Conservation (phyloP, 306 rosid species). For the Ceratonia siliqua region DNA sequence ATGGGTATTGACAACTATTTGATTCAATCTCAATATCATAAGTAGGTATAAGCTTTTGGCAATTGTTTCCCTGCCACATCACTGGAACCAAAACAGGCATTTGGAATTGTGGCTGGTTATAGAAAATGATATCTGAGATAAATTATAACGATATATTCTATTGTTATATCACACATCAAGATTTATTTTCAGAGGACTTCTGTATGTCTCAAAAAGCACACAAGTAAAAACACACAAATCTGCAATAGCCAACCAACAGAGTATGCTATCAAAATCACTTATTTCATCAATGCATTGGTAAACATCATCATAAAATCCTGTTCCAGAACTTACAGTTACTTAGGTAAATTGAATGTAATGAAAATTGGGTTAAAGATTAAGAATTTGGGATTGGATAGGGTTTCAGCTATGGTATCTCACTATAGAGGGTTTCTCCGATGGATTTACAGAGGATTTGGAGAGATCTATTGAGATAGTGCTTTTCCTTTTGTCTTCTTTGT, state of each 20-base stretch:
- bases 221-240: neutral
- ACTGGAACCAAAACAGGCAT: neutral
- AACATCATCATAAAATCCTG: constrained; percentile 11
- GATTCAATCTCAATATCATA: constrained; percentile 16
- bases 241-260: neutral
- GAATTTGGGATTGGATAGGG: neutral
- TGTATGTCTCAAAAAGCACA: neutral
- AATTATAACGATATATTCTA: neutral
- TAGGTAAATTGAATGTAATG: neutral
- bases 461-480: neutral
- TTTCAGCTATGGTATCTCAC: neutral
- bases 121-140: neutral
- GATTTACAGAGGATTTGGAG: neutral
- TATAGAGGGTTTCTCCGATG: neutral
- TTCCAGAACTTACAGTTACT: neutral
- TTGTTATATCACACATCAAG: neutral
- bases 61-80: neutral
- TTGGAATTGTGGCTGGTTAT: constrained; percentile 3
- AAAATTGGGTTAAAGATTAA: neutral
- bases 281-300: neutral
- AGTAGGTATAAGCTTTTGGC: neutral
- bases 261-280: neutral
- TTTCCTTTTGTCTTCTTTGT: neutral
- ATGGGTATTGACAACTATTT: neutral
- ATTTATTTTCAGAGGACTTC: neutral